Percentiles rank a stretch among this genome's conserved stretches.
Evolutionary conservation across 2,329 filamentous ascomycete genomes (phyloP).

Genomic region (Colletotrichum lentis): DNA sequence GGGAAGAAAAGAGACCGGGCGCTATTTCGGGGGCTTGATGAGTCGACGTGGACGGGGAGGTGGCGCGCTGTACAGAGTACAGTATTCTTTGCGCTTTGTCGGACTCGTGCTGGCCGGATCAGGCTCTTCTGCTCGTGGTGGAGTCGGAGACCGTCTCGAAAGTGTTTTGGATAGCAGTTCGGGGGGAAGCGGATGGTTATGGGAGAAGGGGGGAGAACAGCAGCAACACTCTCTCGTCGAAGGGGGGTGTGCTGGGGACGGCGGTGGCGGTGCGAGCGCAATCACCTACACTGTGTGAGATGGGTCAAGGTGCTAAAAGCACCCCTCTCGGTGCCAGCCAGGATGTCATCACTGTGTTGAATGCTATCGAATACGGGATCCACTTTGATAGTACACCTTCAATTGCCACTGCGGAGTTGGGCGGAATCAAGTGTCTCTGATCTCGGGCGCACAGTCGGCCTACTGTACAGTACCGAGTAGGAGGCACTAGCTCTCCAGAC

Average conservation of each 20-base stretch:
- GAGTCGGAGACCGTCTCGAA: slow-evolving; percentile 40
- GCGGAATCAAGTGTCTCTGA: slow-evolving; percentile 6
- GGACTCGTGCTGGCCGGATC: slow-evolving; percentile 26
- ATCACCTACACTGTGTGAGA: slow-evolving; percentile 18
- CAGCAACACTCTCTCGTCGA: slow-evolving; percentile 3
- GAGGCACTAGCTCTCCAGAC: slow-evolving; percentile 19
- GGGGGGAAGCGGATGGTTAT: slow-evolving; percentile 38
- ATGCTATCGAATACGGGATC: slow-evolving; percentile 21
- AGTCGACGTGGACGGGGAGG: slow-evolving; percentile 11
- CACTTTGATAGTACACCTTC: not conserved
- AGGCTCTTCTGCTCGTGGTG: slow-evolving; percentile 27
- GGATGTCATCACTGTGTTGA: slow-evolving; percentile 12
- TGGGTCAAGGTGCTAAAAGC: not conserved
- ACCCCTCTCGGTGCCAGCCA: not conserved
- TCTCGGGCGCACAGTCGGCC: not conserved
- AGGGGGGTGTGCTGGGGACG: slow-evolving; percentile 1
- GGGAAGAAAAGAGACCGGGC: slow-evolving; percentile 13
- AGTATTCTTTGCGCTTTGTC: slow-evolving; percentile 31
- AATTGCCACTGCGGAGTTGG: not conserved
- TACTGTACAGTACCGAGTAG: slow-evolving; percentile 23
- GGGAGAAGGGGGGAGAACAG: slow-evolving; percentile 32
- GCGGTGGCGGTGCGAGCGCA: not conserved
- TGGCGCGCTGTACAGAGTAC: too few species aligned
- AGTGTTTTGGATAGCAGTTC: slow-evolving; percentile 39
- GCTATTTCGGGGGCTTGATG: slow-evolving; percentile 35